Base-by-base conservation (phyloP, 805 yeast species). In the Nakazawaea siamensis region DNA sequence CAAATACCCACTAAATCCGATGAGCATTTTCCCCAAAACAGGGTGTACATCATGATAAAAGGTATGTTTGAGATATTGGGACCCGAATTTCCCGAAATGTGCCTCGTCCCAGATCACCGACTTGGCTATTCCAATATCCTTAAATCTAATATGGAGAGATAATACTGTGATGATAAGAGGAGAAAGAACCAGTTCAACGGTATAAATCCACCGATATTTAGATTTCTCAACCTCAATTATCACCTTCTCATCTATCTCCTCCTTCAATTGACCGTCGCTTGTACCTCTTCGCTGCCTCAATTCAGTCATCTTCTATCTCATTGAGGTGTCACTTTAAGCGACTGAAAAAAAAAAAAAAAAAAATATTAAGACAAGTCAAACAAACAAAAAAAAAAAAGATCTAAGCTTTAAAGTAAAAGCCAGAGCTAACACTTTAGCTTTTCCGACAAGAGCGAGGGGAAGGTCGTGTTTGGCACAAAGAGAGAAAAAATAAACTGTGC, bases 51-150 rank as follows among this genome's bases (percentile, higher is more conserved):
- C 94, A 47, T 77, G 85, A 49, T 83, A 83, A 51, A 82, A 81
- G 48, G 82, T 87, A 50, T 78, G 86, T 54, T 78, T 71, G 44
- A 81, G 60, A 55, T 83, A 83, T 49, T 81, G 76, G 3, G 90
- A 78, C 29, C 94, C 94, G 53, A 83, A 83, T 53, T 80, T 81
- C 28, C 92, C 94, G 57, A 90, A 90, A 63, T 88, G 96, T 27
- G 96, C 97, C 55, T 87, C 97, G 60, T 87, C 94, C 94, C 94
- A 83, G 7, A 81, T 80, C 31, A 83, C 90, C 36, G 64, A 66
- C 33, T 70, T 55, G 39, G 76, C 68, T 21, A 59, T 57, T 16
- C 71, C 76, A 33, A 83, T 76, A 32, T 69, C 66, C 47, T 76
- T 68, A 42, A 78, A 64, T 48, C 92, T 67, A 6, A 77, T 69